Evolutionary conservation across 148 eudicot genomes (phyloP), one percentile per base, ranked within the genome.

Genomic region (Hydrangea macrophylla): DNA sequence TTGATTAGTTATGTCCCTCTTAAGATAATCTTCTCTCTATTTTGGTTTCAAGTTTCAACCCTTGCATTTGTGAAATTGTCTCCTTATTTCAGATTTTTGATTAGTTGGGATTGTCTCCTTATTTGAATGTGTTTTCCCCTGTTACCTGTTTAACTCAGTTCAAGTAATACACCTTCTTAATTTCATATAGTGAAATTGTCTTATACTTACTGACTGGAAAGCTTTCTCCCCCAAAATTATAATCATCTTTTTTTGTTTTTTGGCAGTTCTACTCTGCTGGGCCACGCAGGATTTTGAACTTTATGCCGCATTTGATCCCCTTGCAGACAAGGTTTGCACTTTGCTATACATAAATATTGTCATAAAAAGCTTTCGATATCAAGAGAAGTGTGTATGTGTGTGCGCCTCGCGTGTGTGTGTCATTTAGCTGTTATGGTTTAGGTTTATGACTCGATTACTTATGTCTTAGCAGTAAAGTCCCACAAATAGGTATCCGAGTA

Each of bases 211-310:
- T 42, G 17, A 12, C 18, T 42, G 50, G 15, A 42, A 42, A 42
- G 50, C 2, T 48, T 48, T 48, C 3, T 48, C 53, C 53, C 1
- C 22, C 2, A 22, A 48, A n/a, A 48, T 3, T 48, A 0, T 48
- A 48, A 2, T 48, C 7, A 48, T 17, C 23, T 22, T 42, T 18
- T 48, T 48, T n/a, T n/a, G n/a, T n/a, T 48, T n/a, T 48, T 20
- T 77, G 71, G 80, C 95, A 94, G 98, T 90, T 75, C 69, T 94
- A 60, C 96, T 94, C 40, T 90, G 98, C 82, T 94, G 98, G 98
- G 91, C 90, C 63, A 94, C 98, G n/a, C 90, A 60, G 70, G 96
- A 94, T 73, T 94, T 94, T 73, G 98, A 94, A 79, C 92, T 94
- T 7, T 94, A 94, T 83, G 97, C 97, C 44, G 96, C 96, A 57